phyloP scores from a whole-genome alignment of 345 rosid species.

The Hibiscus mutabilis region DNA sequence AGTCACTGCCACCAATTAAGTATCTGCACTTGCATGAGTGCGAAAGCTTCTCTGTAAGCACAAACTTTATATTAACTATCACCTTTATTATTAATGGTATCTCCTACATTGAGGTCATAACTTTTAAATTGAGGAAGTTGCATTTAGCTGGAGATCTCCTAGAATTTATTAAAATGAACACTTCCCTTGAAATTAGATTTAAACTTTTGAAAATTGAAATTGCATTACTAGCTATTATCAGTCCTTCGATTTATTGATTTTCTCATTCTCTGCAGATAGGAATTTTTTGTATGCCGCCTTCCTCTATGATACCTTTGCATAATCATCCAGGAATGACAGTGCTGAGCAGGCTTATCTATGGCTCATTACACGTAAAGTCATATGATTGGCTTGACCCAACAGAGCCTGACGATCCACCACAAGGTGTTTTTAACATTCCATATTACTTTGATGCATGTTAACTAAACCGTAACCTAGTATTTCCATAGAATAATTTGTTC shows the following conservation, averaged over 20 bases:
- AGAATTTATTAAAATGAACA: constrained; percentile 1
- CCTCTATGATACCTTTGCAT: constrained; percentile 87
- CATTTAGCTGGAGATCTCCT: neutral
- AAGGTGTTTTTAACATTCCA: constrained; percentile 39
- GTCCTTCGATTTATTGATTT: constrained; percentile 5
- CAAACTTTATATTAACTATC: constrained; percentile 11
- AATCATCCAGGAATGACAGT: constrained; percentile 97
- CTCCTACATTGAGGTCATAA: neutral
- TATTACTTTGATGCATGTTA: constrained; percentile 4
- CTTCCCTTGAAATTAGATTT: neutral
- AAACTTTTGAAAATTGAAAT: neutral
- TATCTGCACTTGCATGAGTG: constrained; percentile 86
- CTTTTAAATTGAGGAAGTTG: neutral
- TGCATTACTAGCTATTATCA: constrained; percentile 1
- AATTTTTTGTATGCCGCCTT: constrained; percentile 88
- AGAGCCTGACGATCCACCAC: constrained; percentile 39
- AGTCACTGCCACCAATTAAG: constrained; percentile 61
- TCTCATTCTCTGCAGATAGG: constrained; percentile 58
- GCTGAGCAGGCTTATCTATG: constrained; percentile 83
- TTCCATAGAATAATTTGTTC: neutral
- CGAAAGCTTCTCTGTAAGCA: constrained; percentile 84
- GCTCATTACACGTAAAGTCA: constrained; percentile 73
- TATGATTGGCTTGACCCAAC: constrained; percentile 81
- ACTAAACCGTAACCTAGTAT: neutral
- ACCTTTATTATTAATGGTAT: neutral